Evolutionary conservation across 768 basidiomycete genomes (phyloP), one percentile per base, ranked within the genome.

Genomic region (Lactifluus volemus): DNA sequence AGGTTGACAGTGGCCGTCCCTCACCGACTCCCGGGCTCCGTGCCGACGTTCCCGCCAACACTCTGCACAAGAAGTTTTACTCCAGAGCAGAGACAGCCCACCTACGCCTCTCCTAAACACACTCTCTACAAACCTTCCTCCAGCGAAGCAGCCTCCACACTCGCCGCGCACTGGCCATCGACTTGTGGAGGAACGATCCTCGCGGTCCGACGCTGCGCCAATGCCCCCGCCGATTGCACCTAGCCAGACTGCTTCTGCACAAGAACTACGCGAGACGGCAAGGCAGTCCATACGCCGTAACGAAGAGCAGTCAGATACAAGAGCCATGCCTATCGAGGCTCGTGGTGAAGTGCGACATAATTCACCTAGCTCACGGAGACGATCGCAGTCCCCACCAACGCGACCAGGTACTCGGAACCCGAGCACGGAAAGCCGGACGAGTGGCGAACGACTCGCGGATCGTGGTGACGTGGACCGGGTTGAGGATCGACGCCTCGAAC

Each of bases 181-280:
- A 53, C 71, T 71, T 58, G 52, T 60, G 6, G 83, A 84, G 14
- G 78, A 79, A 41, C 74, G 73, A 50, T 65, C 66, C 39, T 59
- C 68, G 25, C 76, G 76, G 32, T 65, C 67, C 15, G 79, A 77
- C 1, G 54, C 68, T 34, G 70, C 68, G n/a, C 78, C 81, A 1
- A 92, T 92, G 89, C 88, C 86, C 12, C 90, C 91, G 4, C 90
- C 90, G 17, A 78, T 75, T 29, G 83, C 78, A 51, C 90, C 90
- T 2, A 92, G 89, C 67, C 88, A 90, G 67, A 90, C 89, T 0
- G 73, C 76, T 6, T 87, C 86, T 10, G 88, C 89, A 1, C 87
- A 90, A 66, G 89, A 89, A 67, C 77, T 91, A 15, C 80, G 90
- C 53, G 88, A 88, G 69, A 89, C 86, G 2, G 89, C 89, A 6